Conservation (phyloP, 163 green algal genomes). For the Picocystis sp. region DNA sequence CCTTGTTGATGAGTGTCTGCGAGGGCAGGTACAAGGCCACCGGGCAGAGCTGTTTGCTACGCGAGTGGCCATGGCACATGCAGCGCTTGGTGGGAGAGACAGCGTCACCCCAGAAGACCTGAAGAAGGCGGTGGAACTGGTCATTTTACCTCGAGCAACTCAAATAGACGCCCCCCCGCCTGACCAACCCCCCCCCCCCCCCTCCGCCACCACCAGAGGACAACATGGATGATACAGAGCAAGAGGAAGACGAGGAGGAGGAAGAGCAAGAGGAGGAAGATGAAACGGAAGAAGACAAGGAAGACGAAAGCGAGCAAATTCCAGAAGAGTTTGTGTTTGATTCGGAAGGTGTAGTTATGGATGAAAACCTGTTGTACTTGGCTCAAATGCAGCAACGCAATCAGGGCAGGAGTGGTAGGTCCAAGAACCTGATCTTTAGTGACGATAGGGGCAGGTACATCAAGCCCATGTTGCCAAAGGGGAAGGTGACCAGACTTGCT, state of each 20-base stretch:
- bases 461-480: conserved; percentile 96
- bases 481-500: conserved; percentile 69
- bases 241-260: conserved; percentile 41
- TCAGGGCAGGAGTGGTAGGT: conserved; percentile 60
- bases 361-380: conserved; percentile 79
- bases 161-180: conserved; percentile 42
- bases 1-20: conserved; percentile 73
- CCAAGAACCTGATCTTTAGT: conserved; percentile 95
- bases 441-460: conserved; percentile 94
- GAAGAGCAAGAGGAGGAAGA: conserved; percentile 16
- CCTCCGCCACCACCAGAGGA: conserved; percentile 54
- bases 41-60: conserved; percentile 86
- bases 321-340: conserved; percentile 99
- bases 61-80: conserved; percentile 68
- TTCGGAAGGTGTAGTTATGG: conserved; percentile 79
- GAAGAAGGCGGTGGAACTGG: conserved; percentile 73
- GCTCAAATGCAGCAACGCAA: conserved; percentile 48
- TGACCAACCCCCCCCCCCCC: conserved; percentile 44
- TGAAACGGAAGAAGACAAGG: conserved; percentile 9
- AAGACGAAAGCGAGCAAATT: conserved; percentile 46
- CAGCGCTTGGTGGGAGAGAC: conserved; percentile 73
- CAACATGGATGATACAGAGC: conserved; percentile 18
- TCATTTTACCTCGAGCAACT: conserved; percentile 82
- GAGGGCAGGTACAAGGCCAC: conserved; percentile 78
- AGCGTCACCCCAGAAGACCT: conserved; percentile 52